A percentile compares a stretch with the other conserved stretches of the same genome.
phyloP scores from a whole-genome alignment of 208 protist genomes.

The Blastocrithidia nonstop region DNA sequence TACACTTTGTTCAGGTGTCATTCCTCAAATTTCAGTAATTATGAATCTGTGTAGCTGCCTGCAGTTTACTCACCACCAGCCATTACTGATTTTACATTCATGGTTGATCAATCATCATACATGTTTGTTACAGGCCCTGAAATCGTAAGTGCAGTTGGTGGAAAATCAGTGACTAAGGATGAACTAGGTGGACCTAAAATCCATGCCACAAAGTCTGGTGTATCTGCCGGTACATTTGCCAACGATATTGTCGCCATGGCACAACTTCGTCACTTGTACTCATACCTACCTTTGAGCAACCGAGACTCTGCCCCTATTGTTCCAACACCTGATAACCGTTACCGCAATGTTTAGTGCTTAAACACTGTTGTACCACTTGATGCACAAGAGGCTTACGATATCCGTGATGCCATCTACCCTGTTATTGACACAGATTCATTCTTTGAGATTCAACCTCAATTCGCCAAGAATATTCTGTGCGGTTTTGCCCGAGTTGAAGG shows the following conservation, averaged over 20 bases:
- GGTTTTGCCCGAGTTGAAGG: constrained; percentile 88
- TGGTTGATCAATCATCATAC: constrained; percentile 93
- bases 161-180: constrained; percentile 75
- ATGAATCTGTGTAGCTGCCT: constrained; percentile 90
- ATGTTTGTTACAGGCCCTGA: constrained; percentile 96
- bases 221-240: constrained; percentile 75
- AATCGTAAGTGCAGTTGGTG: constrained; percentile 89
- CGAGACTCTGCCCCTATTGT: constrained; percentile 32
- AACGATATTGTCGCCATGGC: constrained; percentile 87
- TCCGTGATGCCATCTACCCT: constrained; percentile 74
- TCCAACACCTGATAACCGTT: constrained; percentile 32
- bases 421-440: constrained; percentile 84
- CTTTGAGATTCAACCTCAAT: constrained; percentile 90
- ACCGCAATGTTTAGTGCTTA: constrained; percentile 21
- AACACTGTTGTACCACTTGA: constrained; percentile 72
- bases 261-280: constrained; percentile 67
- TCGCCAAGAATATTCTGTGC: constrained; percentile 92
- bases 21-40: constrained; percentile 94
- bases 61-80: constrained; percentile 88
- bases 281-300: constrained; percentile 85
- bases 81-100: constrained; percentile 96
- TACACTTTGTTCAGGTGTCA: constrained; percentile 86
- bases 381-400: constrained; percentile 88
- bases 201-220: constrained; percentile 83
- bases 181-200: constrained; percentile 86